These are phyloP conservation scores for Tricholoma furcatifolium DNA, from an alignment of 768 basidiomycete genomes.

Conservation along the genomic window DNA sequence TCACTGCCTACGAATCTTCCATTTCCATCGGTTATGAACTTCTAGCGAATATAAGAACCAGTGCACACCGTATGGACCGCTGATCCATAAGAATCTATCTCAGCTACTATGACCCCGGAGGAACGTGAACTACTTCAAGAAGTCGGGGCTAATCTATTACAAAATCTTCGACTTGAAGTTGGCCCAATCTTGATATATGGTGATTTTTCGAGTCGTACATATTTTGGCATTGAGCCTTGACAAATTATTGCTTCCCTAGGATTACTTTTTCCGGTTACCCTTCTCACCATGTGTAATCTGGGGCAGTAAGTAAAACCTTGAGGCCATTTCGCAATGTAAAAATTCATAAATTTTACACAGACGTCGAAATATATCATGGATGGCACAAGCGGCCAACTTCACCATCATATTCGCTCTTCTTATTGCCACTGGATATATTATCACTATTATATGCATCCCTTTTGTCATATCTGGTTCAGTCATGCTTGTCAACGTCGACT, in stretches of 20 bases:
- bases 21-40: no score
- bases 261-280: neutral
- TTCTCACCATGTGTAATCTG: neutral
- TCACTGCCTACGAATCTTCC: no score
- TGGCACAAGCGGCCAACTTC: neutral
- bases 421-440: neutral
- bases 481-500: neutral
- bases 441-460: neutral
- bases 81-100: no score
- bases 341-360: neutral
- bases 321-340: neutral
- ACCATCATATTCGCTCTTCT: neutral
- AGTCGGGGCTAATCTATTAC: neutral
- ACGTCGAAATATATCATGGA: neutral
- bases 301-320: neutral
- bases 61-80: no score
- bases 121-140: neutral
- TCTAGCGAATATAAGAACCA: no score
- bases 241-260: neutral
- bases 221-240: no score
- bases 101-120: neutral
- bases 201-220: neutral
- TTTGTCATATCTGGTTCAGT: neutral
- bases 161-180: neutral
- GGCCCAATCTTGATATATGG: neutral